Evolutionary conservation across 106 monocot species (phyloP).

Genomic region (Gastrodia elata): DNA sequence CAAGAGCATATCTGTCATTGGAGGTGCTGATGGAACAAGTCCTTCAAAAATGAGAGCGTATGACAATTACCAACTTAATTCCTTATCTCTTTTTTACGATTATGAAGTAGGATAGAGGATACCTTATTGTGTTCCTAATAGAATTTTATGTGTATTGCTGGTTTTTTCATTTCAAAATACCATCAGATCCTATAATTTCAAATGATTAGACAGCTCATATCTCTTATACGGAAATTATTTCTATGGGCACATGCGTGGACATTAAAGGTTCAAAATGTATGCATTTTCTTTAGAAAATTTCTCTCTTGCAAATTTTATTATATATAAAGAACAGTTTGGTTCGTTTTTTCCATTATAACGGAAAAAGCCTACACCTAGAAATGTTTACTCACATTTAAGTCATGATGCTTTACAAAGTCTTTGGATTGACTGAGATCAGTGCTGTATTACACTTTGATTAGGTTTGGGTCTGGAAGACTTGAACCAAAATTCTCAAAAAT

Average conservation of each 20-base stretch:
- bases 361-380: too few species aligned
- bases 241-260: not conserved
- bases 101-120: not conserved
- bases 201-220: not conserved
- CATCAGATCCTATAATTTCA: not conserved
- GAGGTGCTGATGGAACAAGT: slow-evolving; percentile 87
- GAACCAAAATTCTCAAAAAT: too few species aligned
- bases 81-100: slow-evolving; percentile 7
- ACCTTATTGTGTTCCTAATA: not conserved
- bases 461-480: too few species aligned
- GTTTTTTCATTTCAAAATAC: not conserved
- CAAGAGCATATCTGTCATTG: slow-evolving; percentile 94
- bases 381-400: too few species aligned
- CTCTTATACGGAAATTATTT: not conserved
- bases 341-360: too few species aligned
- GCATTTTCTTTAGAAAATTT: not conserved
- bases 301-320: not conserved
- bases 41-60: slow-evolving; percentile 99
- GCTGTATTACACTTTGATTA: too few species aligned
- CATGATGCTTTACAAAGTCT: too few species aligned
- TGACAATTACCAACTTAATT: slow-evolving; percentile 5
- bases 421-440: too few species aligned
- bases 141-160: not conserved
- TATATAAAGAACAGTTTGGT: too few species aligned
- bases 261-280: not conserved